Evolutionary conservation across 1,284 basidiomycete species (phyloP).

Genomic region (Melampsora medusae): DNA sequence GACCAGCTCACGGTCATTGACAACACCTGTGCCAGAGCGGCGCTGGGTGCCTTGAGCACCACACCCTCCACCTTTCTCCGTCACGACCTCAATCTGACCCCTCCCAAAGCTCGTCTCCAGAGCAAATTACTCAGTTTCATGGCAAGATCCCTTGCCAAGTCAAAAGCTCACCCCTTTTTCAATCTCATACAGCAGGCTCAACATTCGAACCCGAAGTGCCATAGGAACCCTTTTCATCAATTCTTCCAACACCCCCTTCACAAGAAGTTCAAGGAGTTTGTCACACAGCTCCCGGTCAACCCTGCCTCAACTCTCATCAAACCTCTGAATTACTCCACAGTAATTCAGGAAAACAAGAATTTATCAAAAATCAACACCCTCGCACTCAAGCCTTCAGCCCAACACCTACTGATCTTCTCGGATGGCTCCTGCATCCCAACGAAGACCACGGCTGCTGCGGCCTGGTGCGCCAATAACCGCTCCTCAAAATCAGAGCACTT

Average conservation of each 20-base stretch:
- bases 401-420: background rate
- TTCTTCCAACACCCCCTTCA: background rate
- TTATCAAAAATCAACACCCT: background rate
- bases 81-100: background rate
- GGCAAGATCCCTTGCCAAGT: background rate
- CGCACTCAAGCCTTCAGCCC: background rate
- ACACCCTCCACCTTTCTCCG: background rate
- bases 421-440: conserved; percentile 5
- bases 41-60: background rate
- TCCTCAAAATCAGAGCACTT: background rate
- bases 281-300: background rate
- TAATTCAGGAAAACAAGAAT: background rate
- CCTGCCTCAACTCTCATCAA: background rate
- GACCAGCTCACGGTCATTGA: background rate
- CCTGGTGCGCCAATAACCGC: background rate
- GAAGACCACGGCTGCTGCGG: background rate
- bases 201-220: background rate
- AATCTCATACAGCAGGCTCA: background rate
- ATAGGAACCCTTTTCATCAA: background rate
- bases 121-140: background rate
- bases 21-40: background rate
- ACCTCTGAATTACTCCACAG: background rate
- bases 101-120: background rate
- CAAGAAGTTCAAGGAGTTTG: background rate
- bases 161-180: background rate